Base-by-base conservation (phyloP, 2,329 filamentous ascomycete species). In the Fusarium phyllophilum region DNA sequence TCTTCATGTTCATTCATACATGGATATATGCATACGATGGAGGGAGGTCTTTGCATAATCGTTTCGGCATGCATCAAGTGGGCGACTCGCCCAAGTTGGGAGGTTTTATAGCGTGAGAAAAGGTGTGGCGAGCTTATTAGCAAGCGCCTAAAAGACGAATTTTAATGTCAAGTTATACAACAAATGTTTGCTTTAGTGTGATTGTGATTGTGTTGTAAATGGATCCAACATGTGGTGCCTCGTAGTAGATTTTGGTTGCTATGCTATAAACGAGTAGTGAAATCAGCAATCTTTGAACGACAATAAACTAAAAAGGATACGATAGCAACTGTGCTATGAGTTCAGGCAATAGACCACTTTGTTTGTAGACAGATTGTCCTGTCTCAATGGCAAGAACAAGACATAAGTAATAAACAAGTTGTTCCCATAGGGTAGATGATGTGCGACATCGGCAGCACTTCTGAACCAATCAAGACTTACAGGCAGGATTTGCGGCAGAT, bases 1-100 rank as follows among this genome's bases (percentile, higher is more conserved):
- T 58, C 33, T 57, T 45, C 44, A 49, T 70, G 42, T 68, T 68
- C 18, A 52, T 26, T 52, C 49, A 24, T 54, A 62, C 31, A 64
- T 52, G 48, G 31, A 66, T 52, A 70, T 65, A 45, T 51, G 68
- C 72, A 74, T 74, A 46, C 33, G 41, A 56, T 46, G 39, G 61
- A 26, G 29, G 61, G 33, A 60, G 45, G 31, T 51, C 72, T 75
- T 69, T 74, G 68, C 68, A 74, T 74, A 74, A 72, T 74, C 49
- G 57, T 71, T 68, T 68, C 71, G 62, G 58, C 59, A 74, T 71
- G 62, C 55, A 72, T 67, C 51, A 74, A 22, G 42, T 18, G 48
- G 49, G 45, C 41, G 41, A 54, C 34, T 57, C 34, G 64, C 44
- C 51, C 38, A 51, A 46, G 52, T 41, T 70, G 68, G 48, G 62